phyloP scores from a whole-genome alignment of 306 rosid species.

The Prunus fruticosa region DNA sequence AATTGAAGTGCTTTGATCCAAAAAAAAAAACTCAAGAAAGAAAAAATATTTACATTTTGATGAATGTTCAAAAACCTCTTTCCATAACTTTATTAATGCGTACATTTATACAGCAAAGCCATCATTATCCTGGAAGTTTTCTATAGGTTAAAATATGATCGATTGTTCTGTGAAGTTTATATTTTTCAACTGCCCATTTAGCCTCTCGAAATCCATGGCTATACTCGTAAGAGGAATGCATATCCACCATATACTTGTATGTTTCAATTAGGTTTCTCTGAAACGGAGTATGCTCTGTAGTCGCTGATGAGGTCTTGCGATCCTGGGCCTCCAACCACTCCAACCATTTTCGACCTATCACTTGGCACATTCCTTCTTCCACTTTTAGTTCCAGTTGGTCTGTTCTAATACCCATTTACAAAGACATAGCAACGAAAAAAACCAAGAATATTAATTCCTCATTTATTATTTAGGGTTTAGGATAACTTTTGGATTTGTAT shows the following conservation, averaged over 20 bases:
- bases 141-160: background rate
- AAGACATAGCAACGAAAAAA: background rate
- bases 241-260: background rate
- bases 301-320: background rate
- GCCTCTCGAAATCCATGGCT: slow-evolving; percentile 12
- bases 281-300: background rate
- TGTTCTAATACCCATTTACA: background rate
- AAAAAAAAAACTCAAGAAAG: too few species aligned
- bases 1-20: too few species aligned
- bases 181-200: background rate
- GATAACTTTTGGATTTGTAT: too few species aligned
- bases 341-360: slow-evolving; percentile 8
- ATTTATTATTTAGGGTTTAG: too few species aligned
- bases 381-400: background rate
- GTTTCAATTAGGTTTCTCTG: background rate
- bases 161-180: background rate
- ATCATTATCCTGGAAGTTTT: background rate
- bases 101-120: background rate
- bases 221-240: background rate
- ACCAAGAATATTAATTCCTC: background rate
- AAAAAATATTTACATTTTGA: background rate
- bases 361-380: slow-evolving; percentile 6
- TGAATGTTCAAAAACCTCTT: background rate
- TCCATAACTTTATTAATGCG: background rate
- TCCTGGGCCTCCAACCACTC: background rate